Evolutionary conservation across 108 stramenopile species (phyloP), one percentile per base, ranked within the genome.

Genomic region (Chaetoceros tenuissimus): DNA sequence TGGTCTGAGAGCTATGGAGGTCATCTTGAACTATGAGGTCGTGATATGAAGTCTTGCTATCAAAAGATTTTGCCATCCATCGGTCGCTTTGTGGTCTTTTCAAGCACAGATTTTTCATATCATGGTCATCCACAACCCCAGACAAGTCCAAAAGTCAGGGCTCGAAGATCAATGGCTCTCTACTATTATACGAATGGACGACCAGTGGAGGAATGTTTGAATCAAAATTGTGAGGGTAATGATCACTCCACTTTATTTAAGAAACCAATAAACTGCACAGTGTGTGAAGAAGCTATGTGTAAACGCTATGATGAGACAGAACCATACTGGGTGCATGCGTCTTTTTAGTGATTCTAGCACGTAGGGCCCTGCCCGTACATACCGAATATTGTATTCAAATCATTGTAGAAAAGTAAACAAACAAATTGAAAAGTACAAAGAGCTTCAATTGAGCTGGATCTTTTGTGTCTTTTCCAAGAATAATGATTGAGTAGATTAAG

Each of bases 111-210:
- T 43, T 70, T 69, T 61, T 61, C 59, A 20, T 75, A 70, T 53
- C 73, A 75, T 43, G 73, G 73, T 18, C 73, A 75, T 57, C 67
- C 73, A 5, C 52, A 69, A 16, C 68, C 68, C 29, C 22, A 66
- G 22, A 3, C 56, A 3, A 40, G 57, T 20, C 73, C 68, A 1
- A 16, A 25, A 20, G 60, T 29, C 5, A 19, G 68, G 16, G 48
- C 47, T 1, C 56, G 73, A n/a, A 57, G 69, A 21, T 53, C 50
- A 18, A 25, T 75, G 3, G 73, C 73, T 13, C 27, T 69, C 34
- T 75, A 75, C 44, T 75, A 75, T 45, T 75, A 69, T 48, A 70
- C 69, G 0, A 52, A 51, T 30, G 69, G 59, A 24, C 46, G 69
- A 5, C 69, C 69, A 3, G 10, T 17, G 20, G 24, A 45, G 1